phyloP scores from a whole-genome alignment of 1,139 yeast species.

The Kurtzmaniella quercitrusa region DNA sequence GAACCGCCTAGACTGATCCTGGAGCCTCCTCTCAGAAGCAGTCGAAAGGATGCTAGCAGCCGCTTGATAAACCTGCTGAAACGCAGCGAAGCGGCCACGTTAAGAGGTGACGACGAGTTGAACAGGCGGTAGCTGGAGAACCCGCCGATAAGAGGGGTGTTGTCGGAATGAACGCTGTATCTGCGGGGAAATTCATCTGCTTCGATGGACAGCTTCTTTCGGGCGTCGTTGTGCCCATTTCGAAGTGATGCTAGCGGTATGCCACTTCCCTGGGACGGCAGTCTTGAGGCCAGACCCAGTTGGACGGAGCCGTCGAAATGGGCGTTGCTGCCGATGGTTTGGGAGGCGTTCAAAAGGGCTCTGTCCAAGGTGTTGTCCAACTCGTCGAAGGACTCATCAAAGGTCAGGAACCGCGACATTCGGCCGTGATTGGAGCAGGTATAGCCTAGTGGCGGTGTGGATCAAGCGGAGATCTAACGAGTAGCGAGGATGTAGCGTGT shows the following conservation, averaged over 20 bases:
- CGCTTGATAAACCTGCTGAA: constrained; percentile 14
- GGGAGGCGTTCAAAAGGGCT: constrained; percentile 39
- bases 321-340: constrained; percentile 17
- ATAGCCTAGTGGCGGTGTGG: background rate
- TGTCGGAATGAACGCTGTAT: constrained; percentile 13
- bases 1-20: constrained; percentile 12
- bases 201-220: constrained; percentile 7
- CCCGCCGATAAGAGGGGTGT: constrained; percentile 25
- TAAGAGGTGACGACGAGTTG: constrained; percentile 17
- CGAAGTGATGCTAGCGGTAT: constrained; percentile 6
- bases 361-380: constrained; percentile 40
- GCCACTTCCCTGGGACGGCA: constrained; percentile 22
- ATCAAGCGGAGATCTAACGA: background rate
- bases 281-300: constrained; percentile 12
- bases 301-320: constrained; percentile 6
- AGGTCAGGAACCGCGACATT: constrained; percentile 10
- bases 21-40: constrained; percentile 9
- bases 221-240: constrained; percentile 11
- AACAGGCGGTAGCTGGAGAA: constrained; percentile 16
- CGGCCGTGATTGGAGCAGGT: constrained; percentile 8
- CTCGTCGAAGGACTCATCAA: constrained; percentile 34
- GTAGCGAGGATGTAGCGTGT: no score
- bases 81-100: constrained; percentile 14
- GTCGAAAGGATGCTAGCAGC: constrained; percentile 16
- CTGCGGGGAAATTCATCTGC: constrained; percentile 5